Percentiles rank a stretch among this genome's conserved stretches.
These are phyloP conservation scores for Basipetospora chlamydospora DNA, from an alignment of 2,329 filamentous ascomycete species.

Conservation along the genomic window DNA sequence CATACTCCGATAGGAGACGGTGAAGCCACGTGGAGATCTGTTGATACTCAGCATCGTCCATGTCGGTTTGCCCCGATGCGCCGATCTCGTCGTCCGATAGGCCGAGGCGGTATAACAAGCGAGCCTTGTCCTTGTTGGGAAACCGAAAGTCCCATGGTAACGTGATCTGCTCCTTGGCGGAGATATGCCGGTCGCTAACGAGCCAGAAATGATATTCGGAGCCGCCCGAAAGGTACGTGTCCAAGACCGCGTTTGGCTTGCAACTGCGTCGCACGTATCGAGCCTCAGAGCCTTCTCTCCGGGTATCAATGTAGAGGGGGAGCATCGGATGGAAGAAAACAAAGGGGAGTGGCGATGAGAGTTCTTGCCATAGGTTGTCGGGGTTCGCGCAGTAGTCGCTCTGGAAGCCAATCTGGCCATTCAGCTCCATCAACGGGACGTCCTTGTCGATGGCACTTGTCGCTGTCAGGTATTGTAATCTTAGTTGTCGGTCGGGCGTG, in stretches of 20 bases:
- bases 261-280: slow-evolving; percentile 90
- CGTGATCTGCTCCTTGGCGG: slow-evolving; percentile 47
- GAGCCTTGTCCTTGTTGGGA: slow-evolving; percentile 36
- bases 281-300: slow-evolving; percentile 70
- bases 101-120: slow-evolving; percentile 45
- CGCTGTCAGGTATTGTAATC: slow-evolving; percentile 53
- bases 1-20: slow-evolving; percentile 60
- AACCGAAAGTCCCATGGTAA: slow-evolving; percentile 54
- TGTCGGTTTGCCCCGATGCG: slow-evolving; percentile 25
- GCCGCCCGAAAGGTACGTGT: slow-evolving; percentile 66
- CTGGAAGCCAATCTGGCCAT: slow-evolving; percentile 61
- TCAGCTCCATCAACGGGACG: slow-evolving; percentile 53
- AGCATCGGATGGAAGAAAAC: slow-evolving; percentile 80
- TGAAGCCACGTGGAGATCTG: slow-evolving; percentile 51
- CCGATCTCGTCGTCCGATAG: slow-evolving; percentile 43
- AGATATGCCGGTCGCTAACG: slow-evolving; percentile 64
- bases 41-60: slow-evolving; percentile 45
- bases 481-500: slow-evolving; percentile 40
- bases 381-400: slow-evolving; percentile 55
- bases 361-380: slow-evolving; percentile 52
- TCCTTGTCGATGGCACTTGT: slow-evolving; percentile 39
- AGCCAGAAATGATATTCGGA: slow-evolving; percentile 88
- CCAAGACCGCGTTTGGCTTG: slow-evolving; percentile 73
- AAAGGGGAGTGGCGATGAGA: slow-evolving; percentile 53
- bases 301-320: slow-evolving; percentile 84